These are phyloP conservation scores for Pterocarpus santalinus DNA, from an alignment of 306 rosid genomes.

Conservation along the genomic window DNA sequence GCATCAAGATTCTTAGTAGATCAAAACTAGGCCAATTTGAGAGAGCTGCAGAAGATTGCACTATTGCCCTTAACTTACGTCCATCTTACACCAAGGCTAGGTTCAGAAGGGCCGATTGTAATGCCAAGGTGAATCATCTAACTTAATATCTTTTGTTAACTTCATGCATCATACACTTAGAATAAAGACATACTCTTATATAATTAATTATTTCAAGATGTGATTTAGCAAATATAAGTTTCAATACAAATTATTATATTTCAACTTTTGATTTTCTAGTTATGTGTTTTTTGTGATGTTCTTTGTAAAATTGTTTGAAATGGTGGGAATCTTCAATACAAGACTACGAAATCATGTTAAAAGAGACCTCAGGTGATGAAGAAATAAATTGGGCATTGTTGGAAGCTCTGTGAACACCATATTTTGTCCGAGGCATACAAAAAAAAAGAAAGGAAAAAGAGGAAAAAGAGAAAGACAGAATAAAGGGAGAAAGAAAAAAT, in stretches of 20 bases:
- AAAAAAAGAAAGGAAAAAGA: too few species aligned
- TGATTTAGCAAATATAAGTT: neutral
- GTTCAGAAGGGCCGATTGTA: constrained; percentile 80
- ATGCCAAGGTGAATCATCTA: constrained; percentile 65
- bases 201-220: neutral
- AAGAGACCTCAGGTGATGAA: constrained; percentile 65
- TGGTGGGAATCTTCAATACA: constrained; percentile 79
- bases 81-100: constrained; percentile 82
- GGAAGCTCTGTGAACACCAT: too few species aligned
- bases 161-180: neutral
- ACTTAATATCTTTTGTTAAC: neutral
- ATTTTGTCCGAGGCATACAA: too few species aligned
- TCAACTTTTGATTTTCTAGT: neutral
- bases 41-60: constrained; percentile 76
- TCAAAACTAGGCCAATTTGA: constrained; percentile 70
- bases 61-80: constrained; percentile 63
- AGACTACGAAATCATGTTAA: constrained; percentile 73
- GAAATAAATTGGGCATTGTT: constrained; percentile 58
- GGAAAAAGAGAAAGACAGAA: too few species aligned
- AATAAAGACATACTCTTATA: neutral
- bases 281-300: constrained; percentile 9
- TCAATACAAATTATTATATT: neutral
- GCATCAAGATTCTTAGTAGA: constrained; percentile 61
- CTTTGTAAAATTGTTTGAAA: constrained; percentile 51
- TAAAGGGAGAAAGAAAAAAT: too few species aligned